Base-by-base conservation (phyloP, 495 filamentous ascomycete genomes). In the Thermochaetoides thermophila region DNA sequence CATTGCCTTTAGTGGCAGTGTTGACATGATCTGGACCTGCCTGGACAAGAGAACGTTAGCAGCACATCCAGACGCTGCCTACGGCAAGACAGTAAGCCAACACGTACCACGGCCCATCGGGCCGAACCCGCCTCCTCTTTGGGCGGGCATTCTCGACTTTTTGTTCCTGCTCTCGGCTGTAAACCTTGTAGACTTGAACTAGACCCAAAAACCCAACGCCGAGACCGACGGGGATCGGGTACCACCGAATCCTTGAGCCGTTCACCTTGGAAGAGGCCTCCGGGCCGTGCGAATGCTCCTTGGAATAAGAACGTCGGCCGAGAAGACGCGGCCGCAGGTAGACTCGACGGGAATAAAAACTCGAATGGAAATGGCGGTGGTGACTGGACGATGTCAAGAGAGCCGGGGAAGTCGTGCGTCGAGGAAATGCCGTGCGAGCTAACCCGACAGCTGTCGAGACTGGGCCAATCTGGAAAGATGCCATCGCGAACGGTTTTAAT, bases 11-110 rank as follows among this genome's bases (percentile, higher is more conserved):
- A 99, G 60, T 15, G 89, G 89, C 30, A 99, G 61, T 0, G 87
- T 96, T 11, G 84, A 91, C 78, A 99, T 93, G 45, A 96, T 69
- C 52, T 92, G 84, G 15, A 99, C 81, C 49, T 91, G 82, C 86
- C 78, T 82, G 39, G 7, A 26, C 25, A 19, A n/a, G n/a, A n/a
- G n/a, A n/a, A n/a, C n/a, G n/a, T n/a, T n/a, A n/a, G n/a, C n/a
- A n/a, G n/a, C n/a, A n/a, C n/a, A n/a, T n/a, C n/a, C n/a, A n/a
- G n/a, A n/a, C n/a, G n/a, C n/a, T n/a, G n/a, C n/a, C n/a, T n/a
- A n/a, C n/a, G n/a, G 3, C 16, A 12, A 13, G 11, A 21, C 20
- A 19, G 20, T 14, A 20, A 16, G 21, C 6, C 21, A 6, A 6
- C 21, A 39, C 61, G 39, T 66, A 81, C 81, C 89, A 97, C 51